Evolutionary conservation across 1,284 basidiomycete genomes (phyloP).

Genomic region (Malassezia nana): DNA sequence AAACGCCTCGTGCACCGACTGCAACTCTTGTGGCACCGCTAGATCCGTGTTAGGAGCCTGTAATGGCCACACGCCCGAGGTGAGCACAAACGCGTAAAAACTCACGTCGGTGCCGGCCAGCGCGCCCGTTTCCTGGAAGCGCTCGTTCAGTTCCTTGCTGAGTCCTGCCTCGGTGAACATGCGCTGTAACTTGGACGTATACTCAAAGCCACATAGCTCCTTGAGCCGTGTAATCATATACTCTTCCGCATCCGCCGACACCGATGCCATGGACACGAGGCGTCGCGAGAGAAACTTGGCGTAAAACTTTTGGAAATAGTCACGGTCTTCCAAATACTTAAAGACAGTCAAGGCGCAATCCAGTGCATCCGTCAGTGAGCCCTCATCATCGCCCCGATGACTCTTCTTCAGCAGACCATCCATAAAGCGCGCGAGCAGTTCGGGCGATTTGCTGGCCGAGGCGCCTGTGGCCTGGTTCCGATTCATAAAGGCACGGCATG

Average conservation of each 20-base stretch:
- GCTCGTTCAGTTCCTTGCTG: constrained; percentile 88
- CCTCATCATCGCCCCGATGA: constrained; percentile 83
- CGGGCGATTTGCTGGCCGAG: constrained; percentile 63
- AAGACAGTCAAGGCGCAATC: constrained; percentile 94
- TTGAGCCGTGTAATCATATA: constrained; percentile 99
- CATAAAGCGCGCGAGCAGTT: constrained; percentile 84
- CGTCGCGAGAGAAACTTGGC: constrained; percentile 91
- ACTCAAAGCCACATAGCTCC: constrained; percentile 96
- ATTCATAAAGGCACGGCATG: constrained; percentile 93
- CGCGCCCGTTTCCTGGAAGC: constrained; percentile 87
- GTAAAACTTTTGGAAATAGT: constrained; percentile 99
- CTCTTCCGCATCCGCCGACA: constrained; percentile 90
- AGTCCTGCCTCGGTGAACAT: constrained; percentile 99
- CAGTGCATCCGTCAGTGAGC: constrained; percentile 75
- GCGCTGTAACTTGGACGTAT: constrained; percentile 91
- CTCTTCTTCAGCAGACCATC: constrained; percentile 85
- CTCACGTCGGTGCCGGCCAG: constrained; percentile 58
- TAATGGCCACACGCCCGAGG: constrained; percentile 93
- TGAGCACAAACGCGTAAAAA: constrained; percentile 85
- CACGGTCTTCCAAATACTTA: constrained; percentile 99
- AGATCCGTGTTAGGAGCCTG: constrained; percentile 73
- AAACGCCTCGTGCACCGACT: constrained; percentile 80
- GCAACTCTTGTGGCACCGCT: constrained; percentile 76
- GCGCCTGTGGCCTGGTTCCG: constrained; percentile 63
- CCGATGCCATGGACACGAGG: constrained; percentile 80